Base-by-base conservation (phyloP, 83 land plant genomes). In the Larix sibirica region DNA sequence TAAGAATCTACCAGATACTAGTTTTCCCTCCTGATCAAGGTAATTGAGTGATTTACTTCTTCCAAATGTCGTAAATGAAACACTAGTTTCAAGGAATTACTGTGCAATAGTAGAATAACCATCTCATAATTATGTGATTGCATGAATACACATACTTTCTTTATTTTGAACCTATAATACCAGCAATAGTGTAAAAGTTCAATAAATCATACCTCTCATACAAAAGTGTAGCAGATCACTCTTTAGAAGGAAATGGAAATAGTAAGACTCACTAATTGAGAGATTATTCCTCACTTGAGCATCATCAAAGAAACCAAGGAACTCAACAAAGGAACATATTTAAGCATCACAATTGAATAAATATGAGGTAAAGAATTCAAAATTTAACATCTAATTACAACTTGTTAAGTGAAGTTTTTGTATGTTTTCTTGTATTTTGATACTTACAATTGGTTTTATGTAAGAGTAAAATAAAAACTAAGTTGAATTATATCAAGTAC, bases 1-100 rank as follows among this genome's bases (percentile, higher is more conserved):
- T 28, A 28, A 28, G 28, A 28, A 28, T 28, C 28, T 28, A 28
- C 0, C 89, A 96, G 99, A 93, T 98, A 54, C 75, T 98, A 68
- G 95, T 94, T n/a, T 87, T 96, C 71, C 99, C 99, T 28, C 96
- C 96, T 33, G 94, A 96, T 75, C 97, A 96, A 79, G 86, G 87
- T 47, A 85, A 87, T 73, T 92, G 95, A 10, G 90, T 83, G 99
- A 97, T 6, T 86, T 90, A 63, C 80, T 70, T 33, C 90, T 98
- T 82, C 62, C 94, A 81, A 93, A 96, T 80, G 83, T 95, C 10
- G 86, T 98, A 36, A 90, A 92, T 83, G 71, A 80, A 66, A 85
- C 90, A 70, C 95, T 97, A 76, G 60, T 89, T 66, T 66, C 85
- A 18, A 79, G 81, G 38, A 88, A 93, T 80, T 73, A 84, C 60